Evolutionary conservation across 108 stramenopile species (phyloP), one percentile per base, ranked within the genome.

Genomic region (Conticribra guillardii): DNA sequence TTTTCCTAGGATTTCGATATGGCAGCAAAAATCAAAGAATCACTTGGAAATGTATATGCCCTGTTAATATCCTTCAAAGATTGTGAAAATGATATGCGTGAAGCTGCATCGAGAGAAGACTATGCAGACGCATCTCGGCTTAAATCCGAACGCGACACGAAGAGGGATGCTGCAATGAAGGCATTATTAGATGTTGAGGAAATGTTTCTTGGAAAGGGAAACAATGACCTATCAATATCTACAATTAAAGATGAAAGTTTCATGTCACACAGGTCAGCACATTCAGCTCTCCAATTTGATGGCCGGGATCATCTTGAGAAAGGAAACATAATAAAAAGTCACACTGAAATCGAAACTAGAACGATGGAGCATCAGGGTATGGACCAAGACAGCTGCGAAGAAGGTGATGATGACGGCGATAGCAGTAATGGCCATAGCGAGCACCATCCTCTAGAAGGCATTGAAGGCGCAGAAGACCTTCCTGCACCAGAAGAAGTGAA

Each of bases 401-500:
- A 77, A 24, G 28, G 58, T 22, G 44, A 41, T 4, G 48, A 68
- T 26, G 49, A 61, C n/a, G 71, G 60, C 30, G 57, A 18, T 18
- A 66, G 69, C 37, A 61, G 45, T 32, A 64, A 64, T 21, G 56
- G 72, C 18, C 73, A 60, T 21, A 74, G 71, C 28, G 51, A 74
- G 4, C 11, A 16, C n/a, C 83, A 87, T 73, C 84, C 84, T 54
- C 61, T 88, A 15, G 79, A 73, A n/a, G 82, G 82, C 17, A 73
- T 88, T 47, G 77, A 81, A 16, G 69, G 63, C 67, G 64, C 77
- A 1, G 67, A 71, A 64, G 82, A 72, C 48, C 53, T 88, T 4
- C 87, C 87, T 2, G 47, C 76, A 9, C 87, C 87, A 17, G 87
- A 88, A 48, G 70, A 80, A 30, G 49, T 88, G 11, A 74, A 61